Percentiles rank a stretch among this genome's conserved stretches.
Conservation (phyloP, 768 basidiomycete genomes). For the Mycena maculata region DNA sequence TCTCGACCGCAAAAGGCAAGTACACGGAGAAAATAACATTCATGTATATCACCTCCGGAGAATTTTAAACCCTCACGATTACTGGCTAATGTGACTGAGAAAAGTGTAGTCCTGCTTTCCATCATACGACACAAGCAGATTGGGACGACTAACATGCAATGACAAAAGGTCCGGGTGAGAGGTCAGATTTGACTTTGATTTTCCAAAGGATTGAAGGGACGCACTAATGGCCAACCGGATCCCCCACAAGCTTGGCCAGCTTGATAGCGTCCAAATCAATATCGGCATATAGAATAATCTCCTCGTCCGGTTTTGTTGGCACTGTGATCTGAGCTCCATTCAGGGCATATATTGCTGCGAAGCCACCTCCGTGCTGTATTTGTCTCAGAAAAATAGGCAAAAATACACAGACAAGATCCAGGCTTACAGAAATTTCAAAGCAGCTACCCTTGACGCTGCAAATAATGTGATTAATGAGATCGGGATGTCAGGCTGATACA, state of each 20-base stretch:
- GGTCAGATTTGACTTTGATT: not conserved
- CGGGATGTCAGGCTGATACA: not conserved
- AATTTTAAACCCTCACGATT: too few species aligned
- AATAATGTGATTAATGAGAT: not conserved
- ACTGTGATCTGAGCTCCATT: constrained; percentile 28
- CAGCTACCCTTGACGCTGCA: constrained; percentile 20
- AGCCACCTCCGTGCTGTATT: constrained; percentile 31
- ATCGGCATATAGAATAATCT: constrained; percentile 34
- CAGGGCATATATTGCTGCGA: constrained; percentile 36
- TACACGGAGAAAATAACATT: not conserved
- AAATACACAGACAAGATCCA: not conserved
- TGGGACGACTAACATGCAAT: constrained; percentile 8
- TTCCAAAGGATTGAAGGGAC: not conserved
- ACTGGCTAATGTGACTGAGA: not conserved
- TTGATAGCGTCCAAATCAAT: constrained; percentile 25
- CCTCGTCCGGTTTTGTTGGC: constrained; percentile 25
- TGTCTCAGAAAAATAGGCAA: not conserved
- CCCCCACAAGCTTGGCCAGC: constrained; percentile 27
- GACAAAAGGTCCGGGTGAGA: constrained; percentile 12
- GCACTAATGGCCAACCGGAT: constrained; percentile 37
- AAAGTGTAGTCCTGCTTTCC: not conserved
- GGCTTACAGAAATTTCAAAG: constrained; percentile 29
- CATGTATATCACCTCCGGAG: too few species aligned
- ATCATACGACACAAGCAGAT: not conserved
- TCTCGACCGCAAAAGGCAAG: not conserved